Conservation (phyloP, 2,329 filamentous ascomycete species). For the Xylaria sp. region DNA sequence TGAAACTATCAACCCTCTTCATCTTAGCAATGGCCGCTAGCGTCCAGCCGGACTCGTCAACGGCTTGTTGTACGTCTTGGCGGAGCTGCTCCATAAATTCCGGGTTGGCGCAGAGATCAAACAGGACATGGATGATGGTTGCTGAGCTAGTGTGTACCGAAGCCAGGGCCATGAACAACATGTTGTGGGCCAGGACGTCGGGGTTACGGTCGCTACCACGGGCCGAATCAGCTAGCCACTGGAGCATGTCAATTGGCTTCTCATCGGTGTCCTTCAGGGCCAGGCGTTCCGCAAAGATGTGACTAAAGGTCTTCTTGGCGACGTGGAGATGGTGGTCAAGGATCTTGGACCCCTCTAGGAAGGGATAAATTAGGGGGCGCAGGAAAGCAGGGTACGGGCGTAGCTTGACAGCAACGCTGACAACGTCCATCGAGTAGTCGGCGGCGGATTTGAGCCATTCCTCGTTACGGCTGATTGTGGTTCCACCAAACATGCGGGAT, state of each 20-base stretch:
- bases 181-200: slow-evolving; percentile 39
- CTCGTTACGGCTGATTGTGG: slow-evolving; percentile 36
- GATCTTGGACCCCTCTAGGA: slow-evolving; percentile 37
- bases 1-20: slow-evolving; percentile 41
- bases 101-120: slow-evolving; percentile 38
- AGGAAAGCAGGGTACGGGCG: slow-evolving; percentile 39
- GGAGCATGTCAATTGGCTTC: slow-evolving; percentile 40
- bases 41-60: slow-evolving; percentile 39
- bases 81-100: slow-evolving; percentile 38
- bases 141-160: slow-evolving; percentile 40
- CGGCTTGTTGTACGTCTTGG: slow-evolving; percentile 36
- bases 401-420: slow-evolving; percentile 39
- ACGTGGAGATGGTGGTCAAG: slow-evolving; percentile 37
- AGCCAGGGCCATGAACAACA: slow-evolving; percentile 40
- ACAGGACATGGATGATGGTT: slow-evolving; percentile 39
- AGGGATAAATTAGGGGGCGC: slow-evolving; percentile 36
- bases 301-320: slow-evolving; percentile 39
- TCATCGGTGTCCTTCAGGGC: slow-evolving; percentile 33
- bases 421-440: slow-evolving; percentile 41
- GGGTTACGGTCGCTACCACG: slow-evolving; percentile 37
- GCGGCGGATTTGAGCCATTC: slow-evolving; percentile 40
- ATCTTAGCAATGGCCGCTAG: slow-evolving; percentile 39
- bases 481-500: slow-evolving; percentile 40
- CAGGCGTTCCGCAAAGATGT: slow-evolving; percentile 39
- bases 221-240: slow-evolving; percentile 39